These are phyloP conservation scores for Periglandula ipomoeae DNA, from an alignment of 2,329 filamentous ascomycete species.

Conservation along the genomic window DNA sequence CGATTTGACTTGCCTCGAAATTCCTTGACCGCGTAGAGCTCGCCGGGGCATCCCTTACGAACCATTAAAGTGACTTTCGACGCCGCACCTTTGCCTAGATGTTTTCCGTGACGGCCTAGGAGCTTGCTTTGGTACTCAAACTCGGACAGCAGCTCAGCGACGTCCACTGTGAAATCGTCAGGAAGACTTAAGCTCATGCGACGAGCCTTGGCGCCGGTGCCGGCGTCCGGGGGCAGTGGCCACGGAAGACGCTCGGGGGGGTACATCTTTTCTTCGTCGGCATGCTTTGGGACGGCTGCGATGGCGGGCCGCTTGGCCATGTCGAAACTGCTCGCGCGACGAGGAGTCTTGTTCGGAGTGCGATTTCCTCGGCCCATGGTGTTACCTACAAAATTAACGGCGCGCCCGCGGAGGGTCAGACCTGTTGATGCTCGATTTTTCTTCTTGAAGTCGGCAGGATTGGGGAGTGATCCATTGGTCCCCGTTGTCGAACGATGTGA, in stretches of 20 bases:
- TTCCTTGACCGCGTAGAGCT: conserved; percentile 79
- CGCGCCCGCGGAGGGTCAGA: conserved; percentile 36
- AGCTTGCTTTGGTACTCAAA: conserved; percentile 64
- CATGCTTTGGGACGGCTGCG: conserved; percentile 10
- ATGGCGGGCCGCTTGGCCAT: conserved; percentile 21
- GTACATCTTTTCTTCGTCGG: conserved; percentile 19
- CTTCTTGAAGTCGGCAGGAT: conserved; percentile 35
- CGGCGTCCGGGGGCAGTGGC: conserved; percentile 56
- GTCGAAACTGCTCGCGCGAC: conserved; percentile 43
- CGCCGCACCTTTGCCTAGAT: conserved; percentile 73
- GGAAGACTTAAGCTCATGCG: conserved; percentile 65
- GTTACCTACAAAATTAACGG: conserved; percentile 36
- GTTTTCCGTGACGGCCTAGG: conserved; percentile 62
- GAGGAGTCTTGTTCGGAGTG: conserved; percentile 13
- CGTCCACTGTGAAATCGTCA: conserved; percentile 65
- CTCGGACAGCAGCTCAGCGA: conserved; percentile 55
- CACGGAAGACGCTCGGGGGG: conserved; percentile 40
- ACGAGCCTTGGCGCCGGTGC: conserved; percentile 70
- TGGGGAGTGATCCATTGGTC: conserved; percentile 27
- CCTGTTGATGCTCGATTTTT: conserved; percentile 45
- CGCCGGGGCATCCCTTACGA: conserved; percentile 53
- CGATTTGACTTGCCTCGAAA: conserved; percentile 64
- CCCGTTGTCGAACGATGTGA: conserved; percentile 14
- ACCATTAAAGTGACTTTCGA: conserved; percentile 76
- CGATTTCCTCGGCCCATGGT: conserved; percentile 17